Evolutionary conservation across 1,284 basidiomycete species (phyloP).

Genomic region (Psilocybe mexicana): DNA sequence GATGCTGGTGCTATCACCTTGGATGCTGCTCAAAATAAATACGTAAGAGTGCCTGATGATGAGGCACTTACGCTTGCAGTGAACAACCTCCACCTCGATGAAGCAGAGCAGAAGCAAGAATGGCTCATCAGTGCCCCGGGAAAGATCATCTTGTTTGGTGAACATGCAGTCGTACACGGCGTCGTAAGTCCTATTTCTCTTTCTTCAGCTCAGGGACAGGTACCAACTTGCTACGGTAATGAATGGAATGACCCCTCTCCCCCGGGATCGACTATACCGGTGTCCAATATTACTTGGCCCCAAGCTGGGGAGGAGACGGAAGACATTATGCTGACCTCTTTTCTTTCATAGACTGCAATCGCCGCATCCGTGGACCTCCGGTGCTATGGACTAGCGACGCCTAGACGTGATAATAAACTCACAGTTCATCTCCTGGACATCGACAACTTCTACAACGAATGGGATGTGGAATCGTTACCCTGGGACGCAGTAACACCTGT

Average conservation of each 20-base stretch:
- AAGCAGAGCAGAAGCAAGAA: slow-evolving; percentile 42
- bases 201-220: slow-evolving; percentile 17
- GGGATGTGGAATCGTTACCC: slow-evolving; percentile 82
- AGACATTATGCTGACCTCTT: slow-evolving; percentile 15
- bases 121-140: slow-evolving; percentile 95
- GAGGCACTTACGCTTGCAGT: slow-evolving; percentile 62
- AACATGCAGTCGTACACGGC: slow-evolving; percentile 98
- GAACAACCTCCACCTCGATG: slow-evolving; percentile 57
- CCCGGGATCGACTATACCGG: slow-evolving; percentile 27
- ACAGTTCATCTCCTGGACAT: slow-evolving; percentile 85
- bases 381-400: slow-evolving; percentile 86
- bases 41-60: slow-evolving; percentile 45
- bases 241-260: background rate
- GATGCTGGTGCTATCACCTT: slow-evolving; percentile 86
- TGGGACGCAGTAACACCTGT: slow-evolving; percentile 76
- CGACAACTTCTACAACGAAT: slow-evolving; percentile 74
- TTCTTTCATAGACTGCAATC: slow-evolving; percentile 75
- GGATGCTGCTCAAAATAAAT: slow-evolving; percentile 51
- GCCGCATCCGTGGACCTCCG: slow-evolving; percentile 95
- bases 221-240: slow-evolving; percentile 13
- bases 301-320: slow-evolving; percentile 3
- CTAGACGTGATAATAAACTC: slow-evolving; percentile 74
- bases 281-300: slow-evolving; percentile 11
- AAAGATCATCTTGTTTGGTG: slow-evolving; percentile 98
- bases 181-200: slow-evolving; percentile 61